phyloP scores from a whole-genome alignment of 495 filamentous ascomycete species.

The Clavariopsis aquatica region DNA sequence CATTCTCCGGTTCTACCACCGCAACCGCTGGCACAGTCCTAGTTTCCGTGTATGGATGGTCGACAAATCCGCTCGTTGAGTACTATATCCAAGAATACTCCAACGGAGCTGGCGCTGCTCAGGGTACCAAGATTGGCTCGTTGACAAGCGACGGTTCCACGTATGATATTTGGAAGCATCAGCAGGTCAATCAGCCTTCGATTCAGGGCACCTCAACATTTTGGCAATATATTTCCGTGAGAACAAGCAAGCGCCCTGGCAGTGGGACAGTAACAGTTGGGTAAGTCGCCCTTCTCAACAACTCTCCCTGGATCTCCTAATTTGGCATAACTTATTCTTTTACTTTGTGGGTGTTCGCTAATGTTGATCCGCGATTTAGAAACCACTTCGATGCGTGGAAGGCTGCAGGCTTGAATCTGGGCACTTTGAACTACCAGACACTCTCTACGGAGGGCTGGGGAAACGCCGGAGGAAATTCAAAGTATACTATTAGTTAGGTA shows the following conservation, averaged over 20 bases:
- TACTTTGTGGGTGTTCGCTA: too few relatives aligned
- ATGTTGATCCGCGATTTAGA: too few relatives aligned
- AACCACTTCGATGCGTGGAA: slow-evolving; percentile 68
- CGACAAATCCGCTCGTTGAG: slow-evolving; percentile 49
- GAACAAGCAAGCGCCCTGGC: slow-evolving; percentile 37
- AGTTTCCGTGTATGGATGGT: slow-evolving; percentile 29
- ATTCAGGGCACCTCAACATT: slow-evolving; percentile 59
- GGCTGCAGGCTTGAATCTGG: slow-evolving; percentile 50
- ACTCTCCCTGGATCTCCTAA: too few relatives aligned
- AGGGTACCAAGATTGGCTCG: slow-evolving; percentile 53
- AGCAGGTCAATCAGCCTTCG: slow-evolving; percentile 60
- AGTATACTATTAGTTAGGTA: slow-evolving; percentile 18
- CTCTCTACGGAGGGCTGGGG: slow-evolving; percentile 37
- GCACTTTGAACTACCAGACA: slow-evolving; percentile 38
- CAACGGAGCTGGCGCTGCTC: slow-evolving; percentile 56
- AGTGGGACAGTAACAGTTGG: background rate
- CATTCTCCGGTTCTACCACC: slow-evolving; percentile 26
- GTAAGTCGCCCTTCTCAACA: too few relatives aligned
- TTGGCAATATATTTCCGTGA: slow-evolving; percentile 59
- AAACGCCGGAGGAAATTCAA: slow-evolving; percentile 18
- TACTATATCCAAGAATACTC: slow-evolving; percentile 61
- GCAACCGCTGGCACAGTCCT: slow-evolving; percentile 24
- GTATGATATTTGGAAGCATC: slow-evolving; percentile 64
- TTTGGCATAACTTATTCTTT: too few relatives aligned
- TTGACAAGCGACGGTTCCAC: slow-evolving; percentile 59